Conservation (phyloP, 2,329 filamentous ascomycete genomes). For the Diaporthe sp. region DNA sequence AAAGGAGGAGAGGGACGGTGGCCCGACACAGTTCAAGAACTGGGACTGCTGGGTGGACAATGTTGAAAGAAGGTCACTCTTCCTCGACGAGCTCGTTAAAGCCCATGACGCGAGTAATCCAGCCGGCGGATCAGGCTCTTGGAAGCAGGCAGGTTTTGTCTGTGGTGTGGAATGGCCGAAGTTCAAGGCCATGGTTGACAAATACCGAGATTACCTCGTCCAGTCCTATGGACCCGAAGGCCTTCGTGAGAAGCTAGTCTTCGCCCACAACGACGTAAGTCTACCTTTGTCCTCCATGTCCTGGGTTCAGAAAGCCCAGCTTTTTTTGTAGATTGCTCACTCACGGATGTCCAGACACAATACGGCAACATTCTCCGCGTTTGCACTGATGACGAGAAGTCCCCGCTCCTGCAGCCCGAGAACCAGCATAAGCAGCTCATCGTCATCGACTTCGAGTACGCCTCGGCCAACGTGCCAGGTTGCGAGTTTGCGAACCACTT, state of each 20-base stretch:
- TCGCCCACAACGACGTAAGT: conserved; percentile 96
- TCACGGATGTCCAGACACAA: conserved; percentile 76
- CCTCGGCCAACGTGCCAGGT: conserved; percentile 87
- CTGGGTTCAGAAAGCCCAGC: not conserved
- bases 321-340: not conserved
- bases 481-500: conserved; percentile 98
- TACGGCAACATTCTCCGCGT: conserved; percentile 95
- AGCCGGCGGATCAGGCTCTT: conserved; percentile 57
- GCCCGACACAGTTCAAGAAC: conserved; percentile 88
- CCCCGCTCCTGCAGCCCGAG: conserved; percentile 86
- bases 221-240: conserved; percentile 74
- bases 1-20: conserved; percentile 79
- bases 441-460: conserved; percentile 98
- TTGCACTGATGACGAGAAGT: conserved; percentile 77
- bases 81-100: conserved; percentile 58
- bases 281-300: not conserved
- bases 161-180: conserved; percentile 86
- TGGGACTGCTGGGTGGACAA: conserved; percentile 92
- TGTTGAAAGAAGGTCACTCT: conserved; percentile 70
- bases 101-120: conserved; percentile 33
- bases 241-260: conserved; percentile 83
- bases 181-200: conserved; percentile 81
- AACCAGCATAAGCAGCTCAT: conserved; percentile 97
- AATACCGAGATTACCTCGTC: conserved; percentile 82
- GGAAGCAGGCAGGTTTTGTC: conserved; percentile 80